Conservation (phyloP, 352 stramenopile species). For the Globisporangium abappressorium region DNA sequence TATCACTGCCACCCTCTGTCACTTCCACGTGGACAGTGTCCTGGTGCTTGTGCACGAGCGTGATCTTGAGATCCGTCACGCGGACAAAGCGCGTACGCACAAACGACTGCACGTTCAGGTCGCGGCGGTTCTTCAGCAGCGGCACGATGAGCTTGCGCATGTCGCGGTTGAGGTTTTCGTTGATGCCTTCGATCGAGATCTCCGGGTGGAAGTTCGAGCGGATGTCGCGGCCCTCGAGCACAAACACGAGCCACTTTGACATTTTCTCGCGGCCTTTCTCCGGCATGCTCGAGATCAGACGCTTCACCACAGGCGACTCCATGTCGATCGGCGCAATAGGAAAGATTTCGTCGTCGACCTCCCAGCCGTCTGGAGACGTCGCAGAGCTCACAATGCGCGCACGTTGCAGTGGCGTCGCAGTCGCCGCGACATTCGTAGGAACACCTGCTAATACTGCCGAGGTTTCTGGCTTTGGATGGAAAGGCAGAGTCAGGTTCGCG, state of each 20-base stretch:
- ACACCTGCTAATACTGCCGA: neutral
- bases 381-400: conserved; percentile 26
- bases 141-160: conserved; percentile 72
- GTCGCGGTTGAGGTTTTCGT: conserved; percentile 55
- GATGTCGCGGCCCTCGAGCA: conserved; percentile 69
- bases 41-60: conserved; percentile 53
- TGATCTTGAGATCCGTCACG: conserved; percentile 66
- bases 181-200: conserved; percentile 66
- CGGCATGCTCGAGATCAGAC: conserved; percentile 60
- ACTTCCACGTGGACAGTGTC: conserved; percentile 57
- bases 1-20: conserved; percentile 4
- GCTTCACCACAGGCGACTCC: conserved; percentile 73
- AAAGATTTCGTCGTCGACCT: conserved; percentile 64
- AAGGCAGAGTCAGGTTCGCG: neutral
- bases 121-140: conserved; percentile 63
- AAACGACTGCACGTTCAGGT: conserved; percentile 64
- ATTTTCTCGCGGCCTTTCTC: conserved; percentile 64
- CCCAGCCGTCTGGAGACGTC: conserved; percentile 42
- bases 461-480: neutral
- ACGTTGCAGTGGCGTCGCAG: conserved; percentile 14
- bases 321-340: conserved; percentile 66
- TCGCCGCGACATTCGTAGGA: conserved; percentile 4
- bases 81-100: conserved; percentile 62
- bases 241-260: conserved; percentile 69
- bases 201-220: conserved; percentile 69